A percentile compares a stretch with the other conserved stretches of the same genome.
These are phyloP conservation scores for Sphagnum contortum DNA, from an alignment of 225 moss, liverwort and hornwort species.

Conservation along the genomic window DNA sequence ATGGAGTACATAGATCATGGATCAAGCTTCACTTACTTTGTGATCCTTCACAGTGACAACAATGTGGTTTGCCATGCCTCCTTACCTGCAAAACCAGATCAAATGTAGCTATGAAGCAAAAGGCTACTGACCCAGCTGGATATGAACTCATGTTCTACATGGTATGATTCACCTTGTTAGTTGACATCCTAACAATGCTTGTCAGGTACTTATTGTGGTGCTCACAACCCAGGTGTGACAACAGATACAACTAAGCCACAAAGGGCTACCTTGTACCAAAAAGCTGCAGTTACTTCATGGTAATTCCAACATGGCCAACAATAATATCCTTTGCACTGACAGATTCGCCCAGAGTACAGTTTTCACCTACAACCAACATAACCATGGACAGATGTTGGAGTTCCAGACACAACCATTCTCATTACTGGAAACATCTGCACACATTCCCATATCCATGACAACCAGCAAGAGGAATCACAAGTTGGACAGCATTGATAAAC, in stretches of 20 bases:
- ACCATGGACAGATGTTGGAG: constrained; percentile 20
- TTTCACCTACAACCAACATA: constrained; percentile 37
- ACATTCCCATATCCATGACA: no score
- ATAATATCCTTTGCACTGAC: constrained; percentile 4
- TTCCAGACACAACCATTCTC: constrained; percentile 40
- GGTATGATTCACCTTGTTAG: not conserved
- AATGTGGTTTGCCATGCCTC: constrained; percentile 39
- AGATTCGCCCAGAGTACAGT: not conserved
- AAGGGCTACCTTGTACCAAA: not conserved
- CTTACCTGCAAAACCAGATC: constrained; percentile 53
- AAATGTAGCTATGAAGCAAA: not conserved
- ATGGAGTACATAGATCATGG: not conserved
- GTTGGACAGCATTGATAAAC: not conserved
- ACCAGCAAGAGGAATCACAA: not conserved
- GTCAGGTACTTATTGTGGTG: not conserved
- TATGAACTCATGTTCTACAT: no score
- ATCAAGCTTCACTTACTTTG: constrained; percentile 43
- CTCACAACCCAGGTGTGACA: not conserved
- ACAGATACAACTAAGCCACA: not conserved
- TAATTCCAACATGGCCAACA: constrained; percentile 2
- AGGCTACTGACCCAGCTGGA: not conserved
- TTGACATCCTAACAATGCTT: not conserved
- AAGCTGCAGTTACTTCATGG: not conserved
- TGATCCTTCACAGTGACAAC: constrained; percentile 80
- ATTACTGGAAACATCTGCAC: constrained; percentile 13